Evolutionary conservation across 768 basidiomycete genomes (phyloP).

Genomic region (Cyclocybe aegerita): DNA sequence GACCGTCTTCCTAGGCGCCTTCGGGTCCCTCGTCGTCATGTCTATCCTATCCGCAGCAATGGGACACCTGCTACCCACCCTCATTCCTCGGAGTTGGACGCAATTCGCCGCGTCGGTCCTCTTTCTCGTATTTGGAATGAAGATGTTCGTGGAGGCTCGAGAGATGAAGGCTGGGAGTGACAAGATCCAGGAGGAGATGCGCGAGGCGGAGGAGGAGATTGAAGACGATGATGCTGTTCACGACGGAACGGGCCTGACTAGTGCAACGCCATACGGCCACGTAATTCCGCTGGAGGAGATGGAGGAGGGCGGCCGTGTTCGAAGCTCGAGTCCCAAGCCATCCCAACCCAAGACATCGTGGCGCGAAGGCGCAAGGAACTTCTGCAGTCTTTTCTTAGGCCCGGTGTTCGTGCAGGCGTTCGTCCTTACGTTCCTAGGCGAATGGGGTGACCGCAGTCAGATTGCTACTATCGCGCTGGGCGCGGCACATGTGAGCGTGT

Average conservation of each 20-base stretch:
- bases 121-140: slow-evolving; percentile 87
- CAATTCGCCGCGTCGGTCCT: slow-evolving; percentile 74
- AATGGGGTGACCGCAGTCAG: slow-evolving; percentile 98
- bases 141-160: slow-evolving; percentile 85
- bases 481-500: slow-evolving; percentile 78
- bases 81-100: slow-evolving; percentile 74
- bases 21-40: slow-evolving; percentile 89
- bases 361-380: slow-evolving; percentile 74
- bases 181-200: slow-evolving; percentile 92
- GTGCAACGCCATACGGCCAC: slow-evolving; percentile 23
- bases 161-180: slow-evolving; percentile 76
- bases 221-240: slow-evolving; percentile 69
- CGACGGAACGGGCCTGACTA: slow-evolving; percentile 37
- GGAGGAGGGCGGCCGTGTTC: slow-evolving; percentile 60
- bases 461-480: slow-evolving; percentile 96
- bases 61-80: slow-evolving; percentile 84
- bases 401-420: slow-evolving; percentile 97
- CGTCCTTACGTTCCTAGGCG: slow-evolving; percentile 94
- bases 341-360: slow-evolving; percentile 18
- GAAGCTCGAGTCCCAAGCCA: neutral
- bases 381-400: slow-evolving; percentile 78
- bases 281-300: slow-evolving; percentile 69
- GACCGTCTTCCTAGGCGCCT: slow-evolving; percentile 86
- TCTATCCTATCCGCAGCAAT: slow-evolving; percentile 91
- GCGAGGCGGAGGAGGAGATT: slow-evolving; percentile 94